Evolutionary conservation across 345 rosid genomes (phyloP), one percentile per base, ranked within the genome.

Genomic region (Populus davidiana): DNA sequence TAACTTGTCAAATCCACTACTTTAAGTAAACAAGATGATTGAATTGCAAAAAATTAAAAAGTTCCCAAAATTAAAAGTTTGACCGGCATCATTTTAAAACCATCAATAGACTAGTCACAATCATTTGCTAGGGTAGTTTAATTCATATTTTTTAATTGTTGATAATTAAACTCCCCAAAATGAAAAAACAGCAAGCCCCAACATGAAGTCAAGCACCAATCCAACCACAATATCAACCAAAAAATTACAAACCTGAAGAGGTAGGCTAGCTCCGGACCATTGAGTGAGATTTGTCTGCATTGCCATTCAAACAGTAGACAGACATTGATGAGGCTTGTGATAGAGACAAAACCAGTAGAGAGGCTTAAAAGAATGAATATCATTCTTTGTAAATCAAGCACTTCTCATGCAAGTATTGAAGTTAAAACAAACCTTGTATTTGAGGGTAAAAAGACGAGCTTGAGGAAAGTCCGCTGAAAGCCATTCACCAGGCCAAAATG

Each of bases 401-500:
- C 69, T 29, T 64, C 43, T 8, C n/a, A 50, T 49, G 68, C 62
- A 23, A 68, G 49, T 63, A 67, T 69, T 33, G 49, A 64, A 75
- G 67, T 79, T 52, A 75, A 84, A 67, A 80, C 89, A 83, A 82
- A 96, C 99, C 98, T 96, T 93, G 88, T 96, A 96, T 81, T 91
- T 93, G 70, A 93, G 84, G 73, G 96, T 82, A 88, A 93, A 96
- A 86, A 93, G 67, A 80, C 98, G 94, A 69, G 97, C 96, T 68
- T 88, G 85, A 80, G 96, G 93, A 79, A 96, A 87, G 85, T 96
- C 99, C 79, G 75, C 81, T 70, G 97, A 86, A 79, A 96, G 97
- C 99, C 99, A 96, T 86, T 93, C 97, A 81, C 88, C 90, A 25
- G 99, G 99, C 99, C 99, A 96, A 88, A 96, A 93, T 36, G 98